Evolutionary conservation across 2,329 filamentous ascomycete genomes (phyloP).

Genomic region (Fusarium brevicatenulatum): DNA sequence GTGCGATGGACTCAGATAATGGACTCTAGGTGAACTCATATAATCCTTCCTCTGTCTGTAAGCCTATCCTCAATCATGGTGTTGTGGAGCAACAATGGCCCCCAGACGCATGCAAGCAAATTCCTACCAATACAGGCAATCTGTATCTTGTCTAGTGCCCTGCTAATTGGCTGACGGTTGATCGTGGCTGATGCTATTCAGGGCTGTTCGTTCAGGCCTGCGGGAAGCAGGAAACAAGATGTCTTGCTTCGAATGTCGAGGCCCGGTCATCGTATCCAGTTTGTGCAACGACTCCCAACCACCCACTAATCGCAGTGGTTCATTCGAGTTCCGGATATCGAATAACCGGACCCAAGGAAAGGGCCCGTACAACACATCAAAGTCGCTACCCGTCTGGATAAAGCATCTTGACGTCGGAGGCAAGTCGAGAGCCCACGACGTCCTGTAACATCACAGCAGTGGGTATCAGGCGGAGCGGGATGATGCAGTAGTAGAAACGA

Average conservation of each 20-base stretch:
- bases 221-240: constrained; percentile 9
- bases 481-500: constrained; percentile 20
- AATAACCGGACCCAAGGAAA: not conserved
- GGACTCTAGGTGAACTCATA: constrained; percentile 4
- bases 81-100: constrained; percentile 28
- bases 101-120: constrained; percentile 34
- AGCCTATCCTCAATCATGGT: constrained; percentile 16
- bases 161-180: constrained; percentile 15
- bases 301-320: not conserved
- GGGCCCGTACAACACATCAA: constrained; percentile 3
- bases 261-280: constrained; percentile 19
- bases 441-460: constrained; percentile 13
- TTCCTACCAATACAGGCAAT: constrained; percentile 6
- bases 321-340: not conserved
- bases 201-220: constrained; percentile 20
- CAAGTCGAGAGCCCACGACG: not conserved
- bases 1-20: constrained; percentile 15
- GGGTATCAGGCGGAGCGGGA: constrained; percentile 15
- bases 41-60: constrained; percentile 13
- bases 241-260: constrained; percentile 10
- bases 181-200: constrained; percentile 23
- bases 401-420: constrained; percentile 9
- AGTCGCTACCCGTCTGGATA: constrained; percentile 4
- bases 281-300: constrained; percentile 24
- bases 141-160: not conserved